These are phyloP conservation scores for Chlamydomonas eustigma DNA, from an alignment of 139 green algal genomes.

Conservation along the genomic window DNA sequence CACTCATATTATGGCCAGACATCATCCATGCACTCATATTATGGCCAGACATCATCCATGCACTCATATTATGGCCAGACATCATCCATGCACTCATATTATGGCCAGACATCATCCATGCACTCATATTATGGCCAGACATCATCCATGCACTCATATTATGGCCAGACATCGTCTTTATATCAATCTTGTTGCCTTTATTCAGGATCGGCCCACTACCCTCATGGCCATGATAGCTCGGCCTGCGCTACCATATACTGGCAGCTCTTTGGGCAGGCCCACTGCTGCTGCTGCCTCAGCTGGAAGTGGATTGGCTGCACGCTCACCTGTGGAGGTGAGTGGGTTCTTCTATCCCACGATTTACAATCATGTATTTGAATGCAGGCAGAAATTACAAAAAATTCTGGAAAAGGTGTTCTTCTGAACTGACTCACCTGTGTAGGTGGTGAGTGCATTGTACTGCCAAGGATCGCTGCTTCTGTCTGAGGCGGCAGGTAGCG, in stretches of 20 bases:
- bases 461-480: conserved; percentile 63
- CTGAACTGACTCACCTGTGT: neutral
- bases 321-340: conserved; percentile 19
- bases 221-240: conserved; percentile 57
- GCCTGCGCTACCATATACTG: conserved; percentile 46
- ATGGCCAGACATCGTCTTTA: neutral
- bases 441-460: conserved; percentile 66
- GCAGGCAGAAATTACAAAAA: too few species aligned
- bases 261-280: conserved; percentile 2
- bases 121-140: too few species aligned
- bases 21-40: too few species aligned
- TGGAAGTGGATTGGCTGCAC: neutral
- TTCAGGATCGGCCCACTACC: conserved; percentile 31
- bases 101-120: too few species aligned
- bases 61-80: too few species aligned
- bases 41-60: too few species aligned
- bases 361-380: too few species aligned
- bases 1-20: too few species aligned
- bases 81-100: too few species aligned
- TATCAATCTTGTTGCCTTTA: neutral
- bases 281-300: neutral
- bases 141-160: too few species aligned
- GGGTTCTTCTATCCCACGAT: neutral
- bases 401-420: too few species aligned
- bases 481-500: conserved; percentile 48